Base-by-base conservation (phyloP, 768 basidiomycete genomes). In the Naematelia encephala region DNA sequence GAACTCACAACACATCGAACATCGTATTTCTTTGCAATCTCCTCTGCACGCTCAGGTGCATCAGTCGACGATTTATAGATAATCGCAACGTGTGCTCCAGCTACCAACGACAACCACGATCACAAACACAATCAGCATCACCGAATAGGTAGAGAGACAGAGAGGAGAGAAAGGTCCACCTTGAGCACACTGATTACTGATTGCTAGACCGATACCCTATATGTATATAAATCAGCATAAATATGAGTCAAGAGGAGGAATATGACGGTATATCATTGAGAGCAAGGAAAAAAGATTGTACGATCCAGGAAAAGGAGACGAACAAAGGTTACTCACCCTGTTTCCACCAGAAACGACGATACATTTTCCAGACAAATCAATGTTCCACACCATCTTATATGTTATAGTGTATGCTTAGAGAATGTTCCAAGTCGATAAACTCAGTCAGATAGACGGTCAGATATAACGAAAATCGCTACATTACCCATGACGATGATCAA, bases 21-120 rank as follows among this genome's bases (percentile, higher is more conserved):
- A 28, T 56, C 62, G 46, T 68, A 73, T 50, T 75, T 68, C 43
- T 67, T 58, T 12, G 62, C 67, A 42, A 75, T 66, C 60, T 66
- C 60, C 49, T 72, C 67, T 4, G 74, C 72, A 11, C 60, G 59
- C 23, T 75, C 61, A 3, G 64, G 66, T 2, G 71, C 73, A 54
- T 72, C 69, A 12, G 53, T 11, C 27, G 64, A 66, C 5, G 60
- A 52, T 47, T 60, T 60, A 51, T 73, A 75, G 59, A 75, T 56
- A 54, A 75, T 71, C 1, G 71, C 69, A 21, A 71, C 66, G 53
- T 68, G 64, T 4, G 69, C 69, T 1, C 69, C 69, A 29, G 69
- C 69, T 68, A 23, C 16, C 8, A n/a, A 27, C 13, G 14, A 8
- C 23, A 11, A 21, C 13, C 12, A 8, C 39, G 44, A 39, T 25